Conservation (phyloP, 768 basidiomycete genomes). For the Pleurotus salmoneostramineus region DNA sequence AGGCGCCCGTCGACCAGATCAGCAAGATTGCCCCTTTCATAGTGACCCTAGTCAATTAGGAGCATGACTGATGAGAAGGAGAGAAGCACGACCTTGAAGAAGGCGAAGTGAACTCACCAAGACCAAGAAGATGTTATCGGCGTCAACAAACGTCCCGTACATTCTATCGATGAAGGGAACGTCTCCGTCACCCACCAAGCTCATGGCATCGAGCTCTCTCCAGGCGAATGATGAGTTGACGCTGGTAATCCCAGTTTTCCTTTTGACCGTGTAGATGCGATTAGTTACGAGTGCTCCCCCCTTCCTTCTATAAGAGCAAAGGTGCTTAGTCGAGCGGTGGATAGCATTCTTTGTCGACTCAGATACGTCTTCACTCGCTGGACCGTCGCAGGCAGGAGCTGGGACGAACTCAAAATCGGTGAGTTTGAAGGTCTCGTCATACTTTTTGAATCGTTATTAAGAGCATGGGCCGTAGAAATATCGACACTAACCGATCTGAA, state of each 20-base stretch:
- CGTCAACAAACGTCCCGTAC: constrained; percentile 6
- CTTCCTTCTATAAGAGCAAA: neutral
- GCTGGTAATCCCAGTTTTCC: neutral
- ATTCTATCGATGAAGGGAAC: constrained; percentile 2
- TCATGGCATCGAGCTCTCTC: constrained; percentile 5
- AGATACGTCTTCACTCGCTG: neutral
- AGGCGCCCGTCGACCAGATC: neutral
- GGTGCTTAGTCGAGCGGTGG: neutral
- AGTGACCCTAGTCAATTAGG: neutral
- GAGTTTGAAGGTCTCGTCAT: neutral
- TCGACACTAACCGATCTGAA: neutral
- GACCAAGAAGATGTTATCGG: neutral
- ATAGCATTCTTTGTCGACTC: neutral
- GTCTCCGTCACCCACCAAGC: neutral
- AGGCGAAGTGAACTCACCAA: neutral
- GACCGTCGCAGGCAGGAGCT: neutral
- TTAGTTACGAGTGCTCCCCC: neutral
- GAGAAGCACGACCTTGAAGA: neutral
- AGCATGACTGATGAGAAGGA: too few species aligned
- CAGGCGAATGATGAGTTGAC: neutral
- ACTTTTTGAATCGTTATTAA: neutral
- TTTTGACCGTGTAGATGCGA: neutral
- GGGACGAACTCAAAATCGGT: constrained; percentile 4
- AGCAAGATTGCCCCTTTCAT: neutral
- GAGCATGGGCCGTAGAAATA: neutral